Base-by-base conservation (phyloP, 805 yeast genomes). In the Wickerhamiella sergipiensis region DNA sequence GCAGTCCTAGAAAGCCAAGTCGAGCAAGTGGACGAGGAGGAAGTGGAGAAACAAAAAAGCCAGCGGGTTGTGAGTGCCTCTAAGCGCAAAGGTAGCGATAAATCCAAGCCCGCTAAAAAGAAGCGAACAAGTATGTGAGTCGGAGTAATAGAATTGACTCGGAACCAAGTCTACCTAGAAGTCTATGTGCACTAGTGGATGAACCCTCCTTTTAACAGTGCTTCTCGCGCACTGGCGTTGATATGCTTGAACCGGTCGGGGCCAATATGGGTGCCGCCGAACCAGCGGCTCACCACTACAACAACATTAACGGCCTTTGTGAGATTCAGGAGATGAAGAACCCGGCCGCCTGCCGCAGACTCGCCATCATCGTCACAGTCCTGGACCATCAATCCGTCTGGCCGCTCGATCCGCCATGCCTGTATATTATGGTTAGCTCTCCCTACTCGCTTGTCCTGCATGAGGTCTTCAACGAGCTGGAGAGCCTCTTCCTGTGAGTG, bases 301-400 rank as follows among this genome's bases (percentile, higher is more conserved):
- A 88, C 76, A 3, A 85, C 85, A 62, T 89, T 81, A 83, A 85
- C 78, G 1, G 77, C 84, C 59, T 86, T 87, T 85, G 64, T 58
- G 36, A 52, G 76, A 38, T 85, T 78, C 56, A 89, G 67, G 46
- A 89, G 66, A 68, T 87, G 95, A 48, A 88, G 66, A 73, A 89
- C 69, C 52, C 96, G 70, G 5, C 89, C 79, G 9, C 98, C 98
- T 0, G 97, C 95, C 0, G 97, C 97, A 0, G 94, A 75, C 62
- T 92, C 98, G 2, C 98, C 98, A 62, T 90, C 98, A 64, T 92
- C 97, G 61, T 92, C 97, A 59, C 85, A 88, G 59, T 92, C 97
- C 59, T 85, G 92, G 46, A 73, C 75, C 38, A 75, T 71, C 8
- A 49, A 42, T 0, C 81, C 85, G 24, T 67, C 67, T 0, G 62